Evolutionary conservation across 768 basidiomycete genomes (phyloP), one percentile per base, ranked within the genome.

Genomic region (Phanerodontia chrysosporium): DNA sequence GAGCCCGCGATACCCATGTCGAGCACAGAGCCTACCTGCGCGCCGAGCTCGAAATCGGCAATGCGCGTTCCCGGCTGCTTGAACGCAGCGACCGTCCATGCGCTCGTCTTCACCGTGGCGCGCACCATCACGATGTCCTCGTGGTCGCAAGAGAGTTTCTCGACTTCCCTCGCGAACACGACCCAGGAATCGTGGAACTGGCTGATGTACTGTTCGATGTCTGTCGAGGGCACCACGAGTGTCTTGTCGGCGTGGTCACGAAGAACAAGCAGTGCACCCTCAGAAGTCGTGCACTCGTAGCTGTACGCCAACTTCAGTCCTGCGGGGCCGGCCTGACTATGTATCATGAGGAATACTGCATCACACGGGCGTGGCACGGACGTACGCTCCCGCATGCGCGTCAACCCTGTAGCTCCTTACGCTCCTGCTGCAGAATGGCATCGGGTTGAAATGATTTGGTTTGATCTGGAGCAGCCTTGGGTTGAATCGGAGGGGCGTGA

Each of bases 221-320:
- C 25, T 14, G 22, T 55, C 28, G 42, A 44, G 10, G 55, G 49
- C 12, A 49, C 45, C 18, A 63, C 39, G 16, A 30, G 3, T 2
- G 39, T 24, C 9, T 57, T 49, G 22, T 61, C 55, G 9, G 58
- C 63, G 8, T 30, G 27, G 14, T 61, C 52, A 25, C 21, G 58
- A 8, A 45, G 48, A 29, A 60, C 56, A 8, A 66, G 39, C n/a
- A 67, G 45, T 1, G 64, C 68, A 42, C 68, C 68, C 25, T 64
- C 58, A 4, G 62, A 55, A 7, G 45, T 58, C 12, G 36, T 16
- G 57, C 65, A 69, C 3, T 58, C 25, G 55, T 62, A 64, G 14
- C 42, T 49, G 21, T 64, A 52, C 0, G 58, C 61, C 1, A 45
- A 58, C 2, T 62, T 63, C 9, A 45, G 57, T 4, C 55, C 55